These are phyloP conservation scores for Serendipita indica DNA, from an alignment of 768 basidiomycete species.

Conservation along the genomic window DNA sequence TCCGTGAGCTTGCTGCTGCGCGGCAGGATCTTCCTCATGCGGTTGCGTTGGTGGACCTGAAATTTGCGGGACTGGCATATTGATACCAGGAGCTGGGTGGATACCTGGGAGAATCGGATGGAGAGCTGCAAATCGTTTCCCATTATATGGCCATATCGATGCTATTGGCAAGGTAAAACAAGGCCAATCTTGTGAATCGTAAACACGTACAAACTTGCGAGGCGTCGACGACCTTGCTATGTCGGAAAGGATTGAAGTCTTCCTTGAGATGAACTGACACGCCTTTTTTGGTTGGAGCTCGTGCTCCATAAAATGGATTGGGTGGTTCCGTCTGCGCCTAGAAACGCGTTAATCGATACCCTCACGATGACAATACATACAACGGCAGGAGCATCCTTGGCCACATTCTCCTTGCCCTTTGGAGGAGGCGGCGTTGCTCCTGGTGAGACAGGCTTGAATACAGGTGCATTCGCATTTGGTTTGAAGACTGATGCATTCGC, in stretches of 20 bases:
- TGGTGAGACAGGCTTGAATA: slow-evolving; percentile 43
- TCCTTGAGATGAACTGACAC: slow-evolving; percentile 75
- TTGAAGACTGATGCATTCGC: slow-evolving; percentile 84
- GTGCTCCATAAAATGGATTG: slow-evolving; percentile 85
- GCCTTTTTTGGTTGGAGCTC: slow-evolving; percentile 53
- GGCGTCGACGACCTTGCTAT: slow-evolving; percentile 64
- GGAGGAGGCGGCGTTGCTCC: slow-evolving; percentile 40
- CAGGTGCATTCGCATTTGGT: slow-evolving; percentile 66
- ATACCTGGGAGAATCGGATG: slow-evolving; percentile 44
- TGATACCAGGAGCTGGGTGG: slow-evolving; percentile 9
- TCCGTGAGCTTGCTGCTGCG: slow-evolving; percentile 23
- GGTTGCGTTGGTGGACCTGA: slow-evolving; percentile 45
- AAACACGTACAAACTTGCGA: slow-evolving; percentile 49
- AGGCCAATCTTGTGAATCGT: neutral
- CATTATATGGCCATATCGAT: slow-evolving; percentile 74
- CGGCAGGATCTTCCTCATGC: slow-evolving; percentile 64
- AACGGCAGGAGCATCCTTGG: slow-evolving; percentile 37
- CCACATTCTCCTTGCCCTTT: slow-evolving; percentile 40
- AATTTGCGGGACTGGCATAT: slow-evolving; percentile 5
- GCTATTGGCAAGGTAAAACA: slow-evolving; percentile 27
- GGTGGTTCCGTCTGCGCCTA: slow-evolving; percentile 24
- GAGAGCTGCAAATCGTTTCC: slow-evolving; percentile 70
- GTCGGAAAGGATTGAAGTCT: slow-evolving; percentile 95
- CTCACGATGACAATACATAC: neutral
- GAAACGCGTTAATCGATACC: neutral